phyloP scores from a whole-genome alignment of 305 asterid species.

The Fraxinus floribunda region DNA sequence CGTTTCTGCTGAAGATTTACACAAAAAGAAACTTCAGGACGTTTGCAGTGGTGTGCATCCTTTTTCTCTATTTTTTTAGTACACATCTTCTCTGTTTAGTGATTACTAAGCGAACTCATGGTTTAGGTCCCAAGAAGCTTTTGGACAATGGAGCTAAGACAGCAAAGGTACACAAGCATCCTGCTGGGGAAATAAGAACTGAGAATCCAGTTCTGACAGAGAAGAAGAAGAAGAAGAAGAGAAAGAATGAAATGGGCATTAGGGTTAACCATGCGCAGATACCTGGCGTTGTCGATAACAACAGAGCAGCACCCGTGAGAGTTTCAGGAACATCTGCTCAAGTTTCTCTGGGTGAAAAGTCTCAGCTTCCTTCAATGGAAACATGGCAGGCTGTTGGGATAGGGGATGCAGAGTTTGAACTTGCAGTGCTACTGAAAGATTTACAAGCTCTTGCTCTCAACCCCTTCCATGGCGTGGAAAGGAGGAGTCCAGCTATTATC shows the following conservation, averaged over 20 bases:
- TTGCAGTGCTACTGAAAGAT: slow-evolving; percentile 51
- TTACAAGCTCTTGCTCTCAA: slow-evolving; percentile 69
- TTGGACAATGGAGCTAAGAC: slow-evolving; percentile 49
- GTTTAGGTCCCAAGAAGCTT: slow-evolving; percentile 37
- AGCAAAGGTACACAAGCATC: slow-evolving; percentile 52
- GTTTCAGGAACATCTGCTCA: slow-evolving; percentile 25
- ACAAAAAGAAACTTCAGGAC: neutral
- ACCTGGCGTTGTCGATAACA: slow-evolving; percentile 32
- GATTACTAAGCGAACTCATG: slow-evolving; percentile 23
- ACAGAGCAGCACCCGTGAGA: slow-evolving; percentile 30
- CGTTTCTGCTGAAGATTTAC: slow-evolving; percentile 9
- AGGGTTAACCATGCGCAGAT: slow-evolving; percentile 25
- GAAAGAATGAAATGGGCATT: slow-evolving; percentile 35
- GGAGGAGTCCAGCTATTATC: slow-evolving; percentile 38
- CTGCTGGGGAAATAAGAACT: slow-evolving; percentile 41
- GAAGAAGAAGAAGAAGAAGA: slow-evolving; percentile 52
- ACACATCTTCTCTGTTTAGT: neutral
- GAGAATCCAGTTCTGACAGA: slow-evolving; percentile 38
- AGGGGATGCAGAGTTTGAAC: slow-evolving; percentile 23
- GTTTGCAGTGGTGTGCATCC: neutral
- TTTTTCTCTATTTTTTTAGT: neutral
- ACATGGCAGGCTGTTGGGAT: slow-evolving; percentile 28
- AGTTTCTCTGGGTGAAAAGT: slow-evolving; percentile 32
- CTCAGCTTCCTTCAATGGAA: slow-evolving; percentile 28
- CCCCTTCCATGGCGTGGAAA: slow-evolving; percentile 58